These are phyloP conservation scores for Stereocaulon alpinum DNA, from an alignment of 495 filamentous ascomycete species.

Conservation along the genomic window DNA sequence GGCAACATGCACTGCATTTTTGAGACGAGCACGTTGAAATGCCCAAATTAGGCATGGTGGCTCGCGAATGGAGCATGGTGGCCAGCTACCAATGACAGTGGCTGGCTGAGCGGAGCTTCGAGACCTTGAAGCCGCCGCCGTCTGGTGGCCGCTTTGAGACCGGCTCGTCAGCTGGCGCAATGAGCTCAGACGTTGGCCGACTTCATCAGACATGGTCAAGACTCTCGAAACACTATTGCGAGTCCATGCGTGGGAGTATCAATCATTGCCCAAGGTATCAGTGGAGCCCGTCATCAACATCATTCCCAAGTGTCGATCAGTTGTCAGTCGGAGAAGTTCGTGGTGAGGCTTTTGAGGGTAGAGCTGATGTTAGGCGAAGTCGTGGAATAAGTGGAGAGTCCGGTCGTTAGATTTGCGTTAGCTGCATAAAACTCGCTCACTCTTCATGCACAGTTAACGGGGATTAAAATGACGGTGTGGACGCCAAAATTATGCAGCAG, in stretches of 20 bases:
- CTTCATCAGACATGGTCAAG: no score
- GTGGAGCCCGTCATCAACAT: background rate
- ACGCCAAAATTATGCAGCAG: background rate
- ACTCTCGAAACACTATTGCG: background rate
- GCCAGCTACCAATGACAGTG: background rate
- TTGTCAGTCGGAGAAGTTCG: background rate
- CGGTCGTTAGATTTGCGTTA: conserved; percentile 1
- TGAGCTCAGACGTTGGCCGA: no score
- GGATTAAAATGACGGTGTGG: background rate
- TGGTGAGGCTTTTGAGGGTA: no score
- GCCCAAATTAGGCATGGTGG: background rate
- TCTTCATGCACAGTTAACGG: background rate
- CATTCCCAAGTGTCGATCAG: no score
- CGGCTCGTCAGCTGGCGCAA: background rate
- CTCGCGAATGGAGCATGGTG: background rate
- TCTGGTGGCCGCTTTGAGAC: background rate
- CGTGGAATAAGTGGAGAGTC: background rate
- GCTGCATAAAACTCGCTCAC: background rate
- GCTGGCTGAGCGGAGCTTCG: background rate
- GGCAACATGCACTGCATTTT: background rate
- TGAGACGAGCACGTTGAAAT: background rate
- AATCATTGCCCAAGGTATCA: background rate
- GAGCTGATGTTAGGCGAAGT: background rate
- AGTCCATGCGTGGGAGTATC: background rate
- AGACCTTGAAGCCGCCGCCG: no score